These are phyloP conservation scores for Primulina tabacum DNA, from an alignment of 257 asterid species.

Conservation along the genomic window DNA sequence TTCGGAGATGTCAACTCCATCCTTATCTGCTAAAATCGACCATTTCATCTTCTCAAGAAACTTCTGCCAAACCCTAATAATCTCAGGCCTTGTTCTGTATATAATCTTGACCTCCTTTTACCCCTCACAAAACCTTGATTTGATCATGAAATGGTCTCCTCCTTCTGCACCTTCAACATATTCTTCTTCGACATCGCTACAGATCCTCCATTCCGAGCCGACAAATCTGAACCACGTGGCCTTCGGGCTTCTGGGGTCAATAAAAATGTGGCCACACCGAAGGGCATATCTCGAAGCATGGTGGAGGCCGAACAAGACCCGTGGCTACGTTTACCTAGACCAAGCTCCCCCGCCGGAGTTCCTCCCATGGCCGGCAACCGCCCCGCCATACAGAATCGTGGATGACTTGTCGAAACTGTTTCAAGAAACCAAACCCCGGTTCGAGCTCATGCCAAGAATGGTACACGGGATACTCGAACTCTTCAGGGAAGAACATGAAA, in stretches of 20 bases:
- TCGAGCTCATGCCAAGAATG: slow-evolving; percentile 49
- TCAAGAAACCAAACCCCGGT: slow-evolving; percentile 29
- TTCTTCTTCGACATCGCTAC: neutral
- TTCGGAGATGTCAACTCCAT: neutral
- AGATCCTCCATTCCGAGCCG: neutral
- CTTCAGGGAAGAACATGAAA: slow-evolving; percentile 36
- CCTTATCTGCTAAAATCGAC: neutral
- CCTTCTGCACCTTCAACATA: neutral
- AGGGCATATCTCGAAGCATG: slow-evolving; percentile 52
- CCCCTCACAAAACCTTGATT: slow-evolving; percentile 24
- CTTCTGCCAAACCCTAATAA: slow-evolving; percentile 36
- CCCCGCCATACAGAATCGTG: slow-evolving; percentile 52
- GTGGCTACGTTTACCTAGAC: slow-evolving; percentile 53
- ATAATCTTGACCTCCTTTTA: slow-evolving; percentile 21
- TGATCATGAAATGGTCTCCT: slow-evolving; percentile 23
- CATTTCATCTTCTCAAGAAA: slow-evolving; percentile 12
- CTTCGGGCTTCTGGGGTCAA: slow-evolving; percentile 57
- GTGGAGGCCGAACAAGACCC: slow-evolving; percentile 61
- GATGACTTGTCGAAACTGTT: slow-evolving; percentile 33
- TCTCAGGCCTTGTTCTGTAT: slow-evolving; percentile 26
- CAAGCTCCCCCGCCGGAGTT: slow-evolving; percentile 39
- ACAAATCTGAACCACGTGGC: slow-evolving; percentile 56
- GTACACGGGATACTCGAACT: slow-evolving; percentile 52
- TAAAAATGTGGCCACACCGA: slow-evolving; percentile 46
- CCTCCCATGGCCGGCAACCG: slow-evolving; percentile 55